Conservation (phyloP, 108 stramenopile species). For the Cyclostephanos tholiformis region DNA sequence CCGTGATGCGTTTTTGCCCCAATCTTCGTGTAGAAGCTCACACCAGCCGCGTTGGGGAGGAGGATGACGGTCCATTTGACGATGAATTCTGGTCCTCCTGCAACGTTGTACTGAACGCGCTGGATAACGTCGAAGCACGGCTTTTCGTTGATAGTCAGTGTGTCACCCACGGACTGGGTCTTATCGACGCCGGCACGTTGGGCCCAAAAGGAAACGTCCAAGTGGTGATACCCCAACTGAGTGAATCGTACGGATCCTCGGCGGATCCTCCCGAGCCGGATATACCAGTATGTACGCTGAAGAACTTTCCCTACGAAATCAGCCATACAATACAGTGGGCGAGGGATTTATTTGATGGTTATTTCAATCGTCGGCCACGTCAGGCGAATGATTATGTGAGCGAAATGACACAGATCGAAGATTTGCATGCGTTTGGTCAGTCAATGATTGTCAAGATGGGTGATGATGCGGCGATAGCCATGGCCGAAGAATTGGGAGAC, state of each 20-base stretch:
- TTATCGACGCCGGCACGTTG: conserved; percentile 87
- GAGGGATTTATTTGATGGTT: conserved; percentile 84
- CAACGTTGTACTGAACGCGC: conserved; percentile 91
- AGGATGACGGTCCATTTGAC: conserved; percentile 71
- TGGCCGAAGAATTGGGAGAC: conserved; percentile 69
- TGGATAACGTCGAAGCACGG: conserved; percentile 98
- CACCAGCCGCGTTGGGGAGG: conserved; percentile 82
- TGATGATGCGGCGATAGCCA: conserved; percentile 65
- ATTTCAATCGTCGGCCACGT: conserved; percentile 72
- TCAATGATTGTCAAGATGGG: conserved; percentile 58
- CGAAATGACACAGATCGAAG: conserved; percentile 29
- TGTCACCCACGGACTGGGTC: conserved; percentile 65
- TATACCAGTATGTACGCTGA: conserved; percentile 88
- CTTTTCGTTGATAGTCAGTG: conserved; percentile 84
- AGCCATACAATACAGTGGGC: conserved; percentile 93
- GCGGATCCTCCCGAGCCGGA: conserved; percentile 87
- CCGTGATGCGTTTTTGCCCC: conserved; percentile 65
- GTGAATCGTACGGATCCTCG: conserved; percentile 89
- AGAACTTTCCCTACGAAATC: conserved; percentile 90
- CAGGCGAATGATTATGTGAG: conserved; percentile 77
- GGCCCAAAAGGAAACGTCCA: conserved; percentile 92
- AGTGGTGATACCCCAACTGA: conserved; percentile 80
- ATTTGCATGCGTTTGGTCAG: conserved; percentile 47
- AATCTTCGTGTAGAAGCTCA: conserved; percentile 68
- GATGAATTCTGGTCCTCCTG: conserved; percentile 88